Evolutionary conservation across 2,329 filamentous ascomycete species (phyloP).

Genomic region (Pseudogymnoascus sp.): DNA sequence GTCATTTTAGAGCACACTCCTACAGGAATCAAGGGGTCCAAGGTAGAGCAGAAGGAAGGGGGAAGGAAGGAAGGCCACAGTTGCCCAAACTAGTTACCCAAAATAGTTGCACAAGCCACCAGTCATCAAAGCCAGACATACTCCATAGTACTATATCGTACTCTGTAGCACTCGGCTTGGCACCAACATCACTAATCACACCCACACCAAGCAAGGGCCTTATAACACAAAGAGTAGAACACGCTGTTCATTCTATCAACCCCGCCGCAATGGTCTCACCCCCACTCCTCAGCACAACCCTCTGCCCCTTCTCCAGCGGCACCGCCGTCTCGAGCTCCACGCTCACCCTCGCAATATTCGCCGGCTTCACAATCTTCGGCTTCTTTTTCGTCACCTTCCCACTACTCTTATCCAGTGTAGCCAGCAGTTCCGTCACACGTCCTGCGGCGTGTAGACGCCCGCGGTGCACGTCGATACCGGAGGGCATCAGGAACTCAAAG

Average conservation of each 20-base stretch:
- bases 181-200: conserved; percentile 7
- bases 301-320: conserved; percentile 70
- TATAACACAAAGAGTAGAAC: conserved; percentile 30
- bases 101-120: neutral
- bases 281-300: conserved; percentile 71
- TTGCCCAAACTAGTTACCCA: neutral
- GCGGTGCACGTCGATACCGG: conserved; percentile 80
- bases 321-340: conserved; percentile 68
- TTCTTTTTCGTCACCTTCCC: conserved; percentile 74
- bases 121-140: neutral
- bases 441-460: conserved; percentile 76
- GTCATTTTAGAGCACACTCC: neutral
- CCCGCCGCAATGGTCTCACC: conserved; percentile 86
- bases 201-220: neutral
- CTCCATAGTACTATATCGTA: neutral
- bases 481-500: conserved; percentile 83
- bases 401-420: conserved; percentile 69
- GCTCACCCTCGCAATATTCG: conserved; percentile 65
- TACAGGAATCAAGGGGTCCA: neutral
- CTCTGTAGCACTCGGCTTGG: neutral
- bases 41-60: neutral
- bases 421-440: conserved; percentile 62
- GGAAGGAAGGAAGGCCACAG: neutral
- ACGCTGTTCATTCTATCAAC: conserved; percentile 51
- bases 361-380: conserved; percentile 76